phyloP scores from a whole-genome alignment of 176 grass and related monocot species.

The Urochloa ruziziensis region DNA sequence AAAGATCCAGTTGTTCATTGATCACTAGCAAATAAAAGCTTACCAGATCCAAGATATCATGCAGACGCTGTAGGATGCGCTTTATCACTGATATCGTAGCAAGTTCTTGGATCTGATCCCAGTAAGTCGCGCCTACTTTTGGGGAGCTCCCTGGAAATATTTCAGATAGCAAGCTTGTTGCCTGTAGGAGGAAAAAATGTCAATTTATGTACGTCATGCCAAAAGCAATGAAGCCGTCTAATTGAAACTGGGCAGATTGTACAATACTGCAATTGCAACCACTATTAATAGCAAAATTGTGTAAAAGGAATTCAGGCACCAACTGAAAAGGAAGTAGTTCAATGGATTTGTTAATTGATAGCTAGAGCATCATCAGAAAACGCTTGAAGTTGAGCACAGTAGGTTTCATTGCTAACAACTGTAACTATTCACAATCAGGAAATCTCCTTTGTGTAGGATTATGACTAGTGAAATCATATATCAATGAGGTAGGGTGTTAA shows the following conservation, averaged over 20 bases:
- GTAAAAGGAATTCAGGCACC: slow-evolving; percentile 7
- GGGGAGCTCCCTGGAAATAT: slow-evolving; percentile 72
- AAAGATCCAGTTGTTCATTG: slow-evolving; percentile 27
- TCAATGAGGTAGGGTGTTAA: background rate
- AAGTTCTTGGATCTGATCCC: slow-evolving; percentile 98
- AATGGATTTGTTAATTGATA: background rate
- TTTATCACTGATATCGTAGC: slow-evolving; percentile 75
- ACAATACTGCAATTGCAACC: background rate
- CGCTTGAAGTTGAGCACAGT: background rate
- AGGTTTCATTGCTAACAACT: background rate
- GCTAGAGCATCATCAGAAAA: background rate
- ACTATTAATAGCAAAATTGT: slow-evolving; percentile 12
- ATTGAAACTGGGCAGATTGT: background rate
- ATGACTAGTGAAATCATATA: background rate
- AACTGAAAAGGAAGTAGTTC: background rate
- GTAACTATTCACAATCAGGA: background rate
- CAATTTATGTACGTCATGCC: background rate
- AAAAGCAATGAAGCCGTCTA: slow-evolving; percentile 13
- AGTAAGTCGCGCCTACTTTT: slow-evolving; percentile 74
- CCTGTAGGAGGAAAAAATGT: slow-evolving; percentile 37
- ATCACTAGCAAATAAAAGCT: slow-evolving; percentile 39
- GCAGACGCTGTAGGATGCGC: slow-evolving; percentile 66
- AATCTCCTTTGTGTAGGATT: background rate
- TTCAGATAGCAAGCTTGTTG: slow-evolving; percentile 74
- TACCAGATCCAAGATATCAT: slow-evolving; percentile 74